Conservation (phyloP, 2,329 filamentous ascomycete species). For the Seiridium unicorne region DNA sequence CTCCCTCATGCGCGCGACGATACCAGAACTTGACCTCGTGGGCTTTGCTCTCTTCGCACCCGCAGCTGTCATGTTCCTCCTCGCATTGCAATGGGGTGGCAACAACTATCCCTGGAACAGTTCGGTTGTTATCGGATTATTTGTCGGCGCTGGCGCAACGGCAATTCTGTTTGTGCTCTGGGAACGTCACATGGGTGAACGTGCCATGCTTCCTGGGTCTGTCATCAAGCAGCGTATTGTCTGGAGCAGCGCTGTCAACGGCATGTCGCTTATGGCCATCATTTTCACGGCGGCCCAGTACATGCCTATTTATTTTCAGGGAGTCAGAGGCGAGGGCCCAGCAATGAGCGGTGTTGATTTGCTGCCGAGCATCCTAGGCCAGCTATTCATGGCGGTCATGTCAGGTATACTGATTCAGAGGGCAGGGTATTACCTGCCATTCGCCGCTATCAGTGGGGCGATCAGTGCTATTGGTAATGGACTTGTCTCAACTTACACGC, state of each 20-base stretch:
- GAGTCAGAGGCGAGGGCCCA: conserved; percentile 15
- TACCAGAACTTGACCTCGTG: conserved; percentile 35
- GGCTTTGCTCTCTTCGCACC: conserved; percentile 39
- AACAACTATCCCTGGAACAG: conserved; percentile 34
- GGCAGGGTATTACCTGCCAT: conserved; percentile 27
- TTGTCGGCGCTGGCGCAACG: conserved; percentile 30
- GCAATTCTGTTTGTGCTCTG: conserved; percentile 36
- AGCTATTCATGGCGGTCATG: conserved; percentile 59
- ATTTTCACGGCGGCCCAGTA: conserved; percentile 18
- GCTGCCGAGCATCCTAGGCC: conserved; percentile 27
- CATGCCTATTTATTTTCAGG: conserved; percentile 8
- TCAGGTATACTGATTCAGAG: conserved; percentile 21
- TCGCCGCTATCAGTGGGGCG: conserved; percentile 19
- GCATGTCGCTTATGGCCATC: not conserved
- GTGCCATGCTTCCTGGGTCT: conserved; percentile 48
- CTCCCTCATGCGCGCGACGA: conserved; percentile 14
- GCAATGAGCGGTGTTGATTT: conserved; percentile 30
- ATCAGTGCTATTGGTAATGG: conserved; percentile 21
- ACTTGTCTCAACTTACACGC: conserved; percentile 25
- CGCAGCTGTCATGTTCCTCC: conserved; percentile 37
- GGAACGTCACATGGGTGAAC: conserved; percentile 40
- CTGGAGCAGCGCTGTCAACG: conserved; percentile 28
- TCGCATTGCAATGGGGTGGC: conserved; percentile 41
- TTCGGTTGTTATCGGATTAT: conserved; percentile 33
- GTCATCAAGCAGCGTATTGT: conserved; percentile 42